phyloP scores from a whole-genome alignment of 2,329 filamentous ascomycete species.

The Talaromyces sp. region DNA sequence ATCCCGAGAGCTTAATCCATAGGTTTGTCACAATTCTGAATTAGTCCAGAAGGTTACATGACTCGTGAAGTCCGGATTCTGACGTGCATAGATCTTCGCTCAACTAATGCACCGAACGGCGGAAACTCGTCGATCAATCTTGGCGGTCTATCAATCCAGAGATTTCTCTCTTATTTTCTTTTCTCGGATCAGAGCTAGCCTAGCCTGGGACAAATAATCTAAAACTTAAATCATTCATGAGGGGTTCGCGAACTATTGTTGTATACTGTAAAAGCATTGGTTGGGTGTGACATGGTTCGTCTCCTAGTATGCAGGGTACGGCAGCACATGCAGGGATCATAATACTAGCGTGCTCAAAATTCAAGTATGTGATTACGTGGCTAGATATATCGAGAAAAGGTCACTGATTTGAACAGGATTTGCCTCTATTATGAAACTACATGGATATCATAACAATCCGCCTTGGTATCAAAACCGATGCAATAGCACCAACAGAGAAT shows the following conservation, averaged over 20 bases:
- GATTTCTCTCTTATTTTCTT: not conserved
- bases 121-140: not conserved
- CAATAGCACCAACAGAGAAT: not conserved
- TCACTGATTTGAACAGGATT: not conserved
- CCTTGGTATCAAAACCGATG: not conserved
- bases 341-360: not conserved
- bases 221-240: not conserved
- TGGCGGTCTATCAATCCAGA: not conserved
- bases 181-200: not conserved
- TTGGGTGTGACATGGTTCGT: not conserved
- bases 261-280: not conserved
- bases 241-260: not conserved
- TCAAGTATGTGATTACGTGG: not conserved
- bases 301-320: not conserved
- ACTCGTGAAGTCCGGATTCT: not conserved
- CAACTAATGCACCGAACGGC: not conserved
- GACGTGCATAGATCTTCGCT: not conserved
- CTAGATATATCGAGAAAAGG: not conserved
- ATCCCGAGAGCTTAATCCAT: not conserved
- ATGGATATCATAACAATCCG: not conserved
- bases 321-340: not conserved
- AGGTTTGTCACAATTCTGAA: not conserved
- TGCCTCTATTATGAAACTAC: not conserved
- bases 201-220: not conserved
- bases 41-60: not conserved